phyloP scores from a whole-genome alignment of 371 early-diverging fungal species.

The Zychaea mexicana region DNA sequence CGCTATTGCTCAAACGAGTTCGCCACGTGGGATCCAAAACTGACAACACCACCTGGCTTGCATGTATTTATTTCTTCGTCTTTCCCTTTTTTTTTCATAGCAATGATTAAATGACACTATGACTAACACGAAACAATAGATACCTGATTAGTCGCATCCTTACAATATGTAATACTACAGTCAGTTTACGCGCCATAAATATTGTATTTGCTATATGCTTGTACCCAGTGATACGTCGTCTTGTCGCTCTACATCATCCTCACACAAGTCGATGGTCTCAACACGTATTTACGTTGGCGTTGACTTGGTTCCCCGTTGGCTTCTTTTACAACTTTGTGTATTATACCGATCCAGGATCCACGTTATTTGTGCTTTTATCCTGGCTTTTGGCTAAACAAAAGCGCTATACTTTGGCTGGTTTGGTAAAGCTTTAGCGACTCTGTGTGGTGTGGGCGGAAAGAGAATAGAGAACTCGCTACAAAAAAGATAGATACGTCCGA shows the following conservation, averaged over 20 bases:
- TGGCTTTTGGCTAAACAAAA: conserved; percentile 61
- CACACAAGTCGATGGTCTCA: conserved; percentile 11
- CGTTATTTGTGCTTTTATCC: conserved; percentile 74
- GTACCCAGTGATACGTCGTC: conserved; percentile 43
- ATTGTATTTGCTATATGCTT: conserved; percentile 52
- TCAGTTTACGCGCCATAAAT: conserved; percentile 57
- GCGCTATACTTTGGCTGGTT: conserved; percentile 52
- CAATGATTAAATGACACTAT: too few species aligned
- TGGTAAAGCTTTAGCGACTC: conserved; percentile 45
- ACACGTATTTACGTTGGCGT: conserved; percentile 52
- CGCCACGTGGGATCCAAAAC: conserved; percentile 83
- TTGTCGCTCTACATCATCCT: conserved; percentile 44
- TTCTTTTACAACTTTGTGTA: conserved; percentile 87
- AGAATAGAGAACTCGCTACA: too few species aligned
- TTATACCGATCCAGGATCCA: conserved; percentile 91
- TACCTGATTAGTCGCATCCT: conserved; percentile 50
- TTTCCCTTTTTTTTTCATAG: neutral
- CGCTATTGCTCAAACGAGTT: conserved; percentile 79
- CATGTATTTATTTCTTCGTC: neutral
- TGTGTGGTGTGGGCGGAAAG: neutral
- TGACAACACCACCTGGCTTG: conserved; percentile 95
- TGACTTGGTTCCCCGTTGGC: conserved; percentile 77
- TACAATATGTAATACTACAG: conserved; percentile 1
- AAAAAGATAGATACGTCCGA: neutral
- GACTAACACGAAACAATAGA: too few species aligned